Evolutionary conservation across 169 alveolate genomes (phyloP).

Genomic region (Cryptosporidium xiaoi): DNA sequence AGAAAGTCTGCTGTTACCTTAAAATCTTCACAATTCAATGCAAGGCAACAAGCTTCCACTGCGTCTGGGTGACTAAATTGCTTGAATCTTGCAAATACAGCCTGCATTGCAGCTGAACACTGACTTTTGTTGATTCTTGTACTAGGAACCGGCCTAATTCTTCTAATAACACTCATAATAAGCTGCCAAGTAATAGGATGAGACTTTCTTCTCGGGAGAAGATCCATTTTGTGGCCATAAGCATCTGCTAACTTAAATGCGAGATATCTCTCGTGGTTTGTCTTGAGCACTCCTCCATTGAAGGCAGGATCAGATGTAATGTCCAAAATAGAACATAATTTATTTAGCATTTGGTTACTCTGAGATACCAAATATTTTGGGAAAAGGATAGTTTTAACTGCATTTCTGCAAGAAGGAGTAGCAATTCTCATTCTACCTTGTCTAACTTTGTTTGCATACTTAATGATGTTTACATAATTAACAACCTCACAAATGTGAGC

Average conservation of each 20-base stretch:
- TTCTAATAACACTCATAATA: slow-evolving; percentile 49
- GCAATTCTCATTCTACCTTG: slow-evolving; percentile 66
- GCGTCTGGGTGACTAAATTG: slow-evolving; percentile 36
- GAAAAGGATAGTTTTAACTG: slow-evolving; percentile 42
- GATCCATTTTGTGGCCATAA: slow-evolving; percentile 58
- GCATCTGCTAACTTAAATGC: slow-evolving; percentile 67
- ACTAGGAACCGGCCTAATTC: slow-evolving; percentile 7
- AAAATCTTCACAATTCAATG: slow-evolving; percentile 36
- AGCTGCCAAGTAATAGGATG: slow-evolving; percentile 67
- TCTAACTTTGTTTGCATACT: slow-evolving; percentile 51
- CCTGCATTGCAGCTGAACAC: slow-evolving; percentile 61
- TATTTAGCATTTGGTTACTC: slow-evolving; percentile 34
- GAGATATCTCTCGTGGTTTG: slow-evolving; percentile 39
- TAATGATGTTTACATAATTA: slow-evolving; percentile 59
- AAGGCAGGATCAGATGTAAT: slow-evolving; percentile 51
- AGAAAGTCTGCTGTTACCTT: slow-evolving; percentile 21
- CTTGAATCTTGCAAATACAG: slow-evolving; percentile 60
- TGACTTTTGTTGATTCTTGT: slow-evolving; percentile 25
- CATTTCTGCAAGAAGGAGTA: slow-evolving; percentile 71
- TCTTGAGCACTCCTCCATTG: slow-evolving; percentile 68
- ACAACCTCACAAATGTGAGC: slow-evolving; percentile 66
- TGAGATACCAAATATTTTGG: slow-evolving; percentile 56
- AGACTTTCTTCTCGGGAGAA: slow-evolving; percentile 36
- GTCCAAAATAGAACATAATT: slow-evolving; percentile 47
- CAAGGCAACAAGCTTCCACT: slow-evolving; percentile 68